These are phyloP conservation scores for Dryas octopetala DNA, from an alignment of 306 rosid genomes.

Conservation along the genomic window DNA sequence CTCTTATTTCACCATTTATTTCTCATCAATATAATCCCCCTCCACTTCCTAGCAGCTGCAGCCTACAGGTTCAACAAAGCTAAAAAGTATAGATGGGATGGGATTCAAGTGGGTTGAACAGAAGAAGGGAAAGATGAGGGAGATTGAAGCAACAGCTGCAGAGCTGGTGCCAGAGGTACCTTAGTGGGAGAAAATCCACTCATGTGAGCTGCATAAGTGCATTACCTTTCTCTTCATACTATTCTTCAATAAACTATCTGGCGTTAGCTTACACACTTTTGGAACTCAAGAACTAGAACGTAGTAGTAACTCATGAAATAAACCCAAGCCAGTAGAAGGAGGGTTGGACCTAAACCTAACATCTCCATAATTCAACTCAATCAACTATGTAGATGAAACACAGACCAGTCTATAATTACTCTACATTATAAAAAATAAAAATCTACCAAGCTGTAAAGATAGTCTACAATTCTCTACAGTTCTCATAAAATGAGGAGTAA, in stretches of 20 bases:
- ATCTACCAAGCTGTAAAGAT: background rate
- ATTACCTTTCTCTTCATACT: background rate
- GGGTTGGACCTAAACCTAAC: background rate
- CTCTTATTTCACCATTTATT: too few relatives aligned
- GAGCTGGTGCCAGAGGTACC: too few relatives aligned
- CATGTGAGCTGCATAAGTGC: too few relatives aligned
- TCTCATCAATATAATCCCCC: too few relatives aligned
- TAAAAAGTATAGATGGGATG: too few relatives aligned
- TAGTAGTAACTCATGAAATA: background rate
- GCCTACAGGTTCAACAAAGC: too few relatives aligned
- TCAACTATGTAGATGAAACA: background rate
- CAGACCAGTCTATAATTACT: background rate
- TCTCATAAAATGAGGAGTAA: background rate
- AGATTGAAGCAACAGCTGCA: too few relatives aligned
- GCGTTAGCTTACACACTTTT: background rate
- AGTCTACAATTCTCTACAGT: background rate
- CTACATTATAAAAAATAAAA: background rate
- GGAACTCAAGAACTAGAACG: background rate
- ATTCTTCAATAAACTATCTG: background rate
- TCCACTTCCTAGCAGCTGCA: too few relatives aligned
- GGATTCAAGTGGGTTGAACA: too few relatives aligned
- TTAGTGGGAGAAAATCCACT: too few relatives aligned
- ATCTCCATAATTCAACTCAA: background rate
- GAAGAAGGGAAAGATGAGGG: too few relatives aligned
- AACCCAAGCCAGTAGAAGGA: background rate